Evolutionary conservation across 139 green algal species (phyloP).

Genomic region (Pseudopediastrum boryanum): DNA sequence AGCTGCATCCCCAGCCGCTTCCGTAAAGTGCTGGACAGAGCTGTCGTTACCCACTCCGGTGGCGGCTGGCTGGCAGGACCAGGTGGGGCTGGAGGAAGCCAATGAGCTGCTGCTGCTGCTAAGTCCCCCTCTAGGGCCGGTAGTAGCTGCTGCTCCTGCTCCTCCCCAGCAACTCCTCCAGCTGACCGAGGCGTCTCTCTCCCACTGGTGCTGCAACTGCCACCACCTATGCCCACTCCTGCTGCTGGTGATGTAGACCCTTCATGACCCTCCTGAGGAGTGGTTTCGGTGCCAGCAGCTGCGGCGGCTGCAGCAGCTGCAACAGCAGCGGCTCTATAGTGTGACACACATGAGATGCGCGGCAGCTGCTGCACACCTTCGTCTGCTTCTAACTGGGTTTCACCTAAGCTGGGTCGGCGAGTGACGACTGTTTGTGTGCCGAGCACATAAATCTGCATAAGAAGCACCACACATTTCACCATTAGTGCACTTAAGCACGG

Average conservation of each 20-base stretch:
- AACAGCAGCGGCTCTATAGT: conserved; percentile 19
- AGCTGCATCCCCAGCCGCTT: conserved; percentile 68
- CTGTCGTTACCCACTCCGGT: conserved; percentile 73
- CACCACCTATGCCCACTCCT: neutral
- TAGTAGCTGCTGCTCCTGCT: neutral
- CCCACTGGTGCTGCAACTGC: neutral
- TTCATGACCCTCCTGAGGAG: neutral
- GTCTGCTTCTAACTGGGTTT: conserved; percentile 47
- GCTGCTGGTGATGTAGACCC: neutral
- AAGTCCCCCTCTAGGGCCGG: neutral
- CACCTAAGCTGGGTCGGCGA: conserved; percentile 52
- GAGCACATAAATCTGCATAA: conserved; percentile 71
- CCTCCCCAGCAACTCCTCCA: neutral
- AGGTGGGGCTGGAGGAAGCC: conserved; percentile 1
- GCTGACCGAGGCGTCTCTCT: neutral
- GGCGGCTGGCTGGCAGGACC: conserved; percentile 32
- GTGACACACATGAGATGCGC: conserved; percentile 53
- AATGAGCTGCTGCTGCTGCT: neutral
- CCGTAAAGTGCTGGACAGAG: conserved; percentile 63
- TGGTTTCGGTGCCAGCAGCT: neutral
- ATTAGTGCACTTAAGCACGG: no score
- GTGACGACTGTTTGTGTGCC: conserved; percentile 51
- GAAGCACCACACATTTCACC: no score
- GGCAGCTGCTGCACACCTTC: conserved; percentile 54
- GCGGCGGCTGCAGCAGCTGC: conserved; percentile 8